Conservation (phyloP, 1,284 basidiomycete genomes). For the Irpex sp. region DNA sequence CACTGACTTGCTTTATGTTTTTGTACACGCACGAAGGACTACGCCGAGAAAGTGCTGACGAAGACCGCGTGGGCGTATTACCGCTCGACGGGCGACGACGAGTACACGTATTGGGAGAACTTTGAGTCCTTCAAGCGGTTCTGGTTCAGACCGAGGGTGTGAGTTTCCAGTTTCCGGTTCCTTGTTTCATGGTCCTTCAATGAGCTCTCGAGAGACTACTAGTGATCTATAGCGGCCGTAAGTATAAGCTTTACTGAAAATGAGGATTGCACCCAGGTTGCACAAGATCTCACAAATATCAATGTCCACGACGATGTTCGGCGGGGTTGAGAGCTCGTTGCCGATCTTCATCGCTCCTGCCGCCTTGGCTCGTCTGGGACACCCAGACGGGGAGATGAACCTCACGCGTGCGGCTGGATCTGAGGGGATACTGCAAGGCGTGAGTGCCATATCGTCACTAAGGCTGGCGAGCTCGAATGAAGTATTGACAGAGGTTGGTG, state of each 20-base stretch:
- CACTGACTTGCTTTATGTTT: background rate
- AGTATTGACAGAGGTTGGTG: background rate
- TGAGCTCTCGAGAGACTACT: too few species aligned
- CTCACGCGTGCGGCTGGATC: slow-evolving; percentile 54
- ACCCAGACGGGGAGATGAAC: slow-evolving; percentile 61
- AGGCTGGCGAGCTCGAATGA: too few species aligned
- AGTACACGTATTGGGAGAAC: slow-evolving; percentile 43
- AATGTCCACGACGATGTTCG: slow-evolving; percentile 37
- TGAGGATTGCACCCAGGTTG: slow-evolving; percentile 16
- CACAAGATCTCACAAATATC: slow-evolving; percentile 29
- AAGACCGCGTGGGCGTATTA: slow-evolving; percentile 53
- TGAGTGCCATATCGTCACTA: slow-evolving; percentile 20
- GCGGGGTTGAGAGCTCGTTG: slow-evolving; percentile 35
- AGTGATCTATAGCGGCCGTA: background rate
- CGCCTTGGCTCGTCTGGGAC: slow-evolving; percentile 61
- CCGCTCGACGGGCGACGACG: slow-evolving; percentile 43
- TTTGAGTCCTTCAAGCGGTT: slow-evolving; percentile 41
- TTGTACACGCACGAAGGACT: slow-evolving; percentile 16
- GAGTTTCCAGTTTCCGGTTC: slow-evolving; percentile 7
- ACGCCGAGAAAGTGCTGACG: slow-evolving; percentile 31
- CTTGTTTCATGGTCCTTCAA: background rate
- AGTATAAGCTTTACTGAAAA: background rate
- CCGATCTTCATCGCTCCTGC: slow-evolving; percentile 55
- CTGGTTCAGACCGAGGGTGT: slow-evolving; percentile 49
- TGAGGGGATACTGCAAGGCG: slow-evolving; percentile 58